These are phyloP conservation scores for Fusarium poae DNA, from an alignment of 2,329 filamentous ascomycete genomes.

Conservation along the genomic window DNA sequence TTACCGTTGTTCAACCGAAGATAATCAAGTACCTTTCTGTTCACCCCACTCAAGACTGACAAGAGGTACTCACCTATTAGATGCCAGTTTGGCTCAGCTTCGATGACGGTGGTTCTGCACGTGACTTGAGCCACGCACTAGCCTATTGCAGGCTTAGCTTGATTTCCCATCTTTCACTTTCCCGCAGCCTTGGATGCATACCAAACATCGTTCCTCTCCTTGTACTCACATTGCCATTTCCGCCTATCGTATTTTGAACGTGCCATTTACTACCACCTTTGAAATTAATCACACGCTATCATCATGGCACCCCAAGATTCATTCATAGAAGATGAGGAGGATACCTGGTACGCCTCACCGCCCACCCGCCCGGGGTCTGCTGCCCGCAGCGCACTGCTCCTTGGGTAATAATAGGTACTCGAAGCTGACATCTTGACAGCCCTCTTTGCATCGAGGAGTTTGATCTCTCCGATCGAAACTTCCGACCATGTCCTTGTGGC, in stretches of 20 bases:
- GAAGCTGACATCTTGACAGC: conserved; percentile 63
- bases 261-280: conserved; percentile 37
- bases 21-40: conserved; percentile 40
- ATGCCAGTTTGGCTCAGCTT: background rate
- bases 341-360: conserved; percentile 69
- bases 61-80: conserved; percentile 39
- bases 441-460: conserved; percentile 99
- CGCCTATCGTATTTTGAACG: conserved; percentile 38
- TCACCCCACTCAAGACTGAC: background rate
- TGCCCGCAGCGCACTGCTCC: conserved; percentile 34
- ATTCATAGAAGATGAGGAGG: conserved; percentile 79
- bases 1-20: conserved; percentile 51
- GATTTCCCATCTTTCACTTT: conserved; percentile 50
- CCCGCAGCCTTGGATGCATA: conserved; percentile 49
- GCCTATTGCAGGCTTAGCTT: conserved; percentile 40
- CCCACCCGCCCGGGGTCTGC: conserved; percentile 13
- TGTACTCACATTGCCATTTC: conserved; percentile 44
- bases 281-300: conserved; percentile 44
- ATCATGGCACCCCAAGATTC: conserved; percentile 77
- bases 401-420: conserved; percentile 40
- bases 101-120: conserved; percentile 35
- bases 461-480: conserved; percentile 96
- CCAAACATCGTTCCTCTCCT: conserved; percentile 45
- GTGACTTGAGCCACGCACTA: conserved; percentile 40
- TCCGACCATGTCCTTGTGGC: conserved; percentile 95